These are phyloP conservation scores for Coelastrella sp. DNA, from an alignment of 139 green algal species.

Conservation along the genomic window DNA sequence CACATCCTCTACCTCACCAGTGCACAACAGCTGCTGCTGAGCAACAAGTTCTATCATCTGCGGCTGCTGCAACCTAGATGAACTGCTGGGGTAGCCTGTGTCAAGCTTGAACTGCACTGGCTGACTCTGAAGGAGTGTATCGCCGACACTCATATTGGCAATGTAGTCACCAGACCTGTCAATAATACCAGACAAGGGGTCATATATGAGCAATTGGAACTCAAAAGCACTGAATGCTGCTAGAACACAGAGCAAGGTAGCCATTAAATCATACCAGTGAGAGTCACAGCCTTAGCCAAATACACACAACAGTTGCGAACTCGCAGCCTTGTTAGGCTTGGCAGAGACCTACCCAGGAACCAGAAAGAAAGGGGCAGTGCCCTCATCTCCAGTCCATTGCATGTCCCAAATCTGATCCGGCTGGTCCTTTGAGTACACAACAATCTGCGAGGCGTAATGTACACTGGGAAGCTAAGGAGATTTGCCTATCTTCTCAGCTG, in stretches of 20 bases:
- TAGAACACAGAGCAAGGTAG: too few relatives aligned
- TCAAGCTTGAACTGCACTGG: not conserved
- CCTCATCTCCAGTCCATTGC: conserved; percentile 36
- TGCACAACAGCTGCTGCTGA: conserved; percentile 35
- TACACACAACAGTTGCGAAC: too few relatives aligned
- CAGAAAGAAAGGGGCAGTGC: conserved; percentile 33
- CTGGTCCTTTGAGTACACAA: not conserved
- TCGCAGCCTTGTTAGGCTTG: too few relatives aligned
- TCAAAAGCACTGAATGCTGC: too few relatives aligned
- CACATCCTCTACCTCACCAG: conserved; percentile 40
- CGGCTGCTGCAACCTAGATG: not conserved
- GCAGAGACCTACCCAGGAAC: conserved; percentile 1
- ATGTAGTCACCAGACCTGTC: conserved; percentile 24
- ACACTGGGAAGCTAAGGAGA: too few relatives aligned
- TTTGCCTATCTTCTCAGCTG: too few relatives aligned
- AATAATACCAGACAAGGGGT: too few relatives aligned
- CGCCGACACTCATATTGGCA: conserved; percentile 37
- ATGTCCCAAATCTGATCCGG: conserved; percentile 26
- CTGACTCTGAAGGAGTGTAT: not conserved
- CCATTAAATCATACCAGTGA: too few relatives aligned
- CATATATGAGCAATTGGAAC: too few relatives aligned
- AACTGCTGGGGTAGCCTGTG: conserved; percentile 1
- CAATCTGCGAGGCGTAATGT: not conserved
- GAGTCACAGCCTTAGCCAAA: too few relatives aligned
- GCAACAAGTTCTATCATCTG: conserved; percentile 18